phyloP scores from a whole-genome alignment of 2,329 filamentous ascomycete species.

The Monilinia vaccinii-corymbosi region DNA sequence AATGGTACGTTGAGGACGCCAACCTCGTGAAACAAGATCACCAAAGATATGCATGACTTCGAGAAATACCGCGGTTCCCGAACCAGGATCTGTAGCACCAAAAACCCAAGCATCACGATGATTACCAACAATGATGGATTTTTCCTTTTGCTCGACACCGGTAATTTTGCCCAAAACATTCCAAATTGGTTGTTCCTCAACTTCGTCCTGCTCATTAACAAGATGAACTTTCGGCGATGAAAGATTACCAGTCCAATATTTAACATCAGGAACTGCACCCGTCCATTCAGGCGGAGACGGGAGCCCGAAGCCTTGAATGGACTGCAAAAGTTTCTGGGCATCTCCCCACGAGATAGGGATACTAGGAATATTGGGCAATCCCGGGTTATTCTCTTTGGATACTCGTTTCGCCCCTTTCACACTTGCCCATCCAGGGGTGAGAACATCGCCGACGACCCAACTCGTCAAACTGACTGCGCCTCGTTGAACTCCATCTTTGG shows the following conservation, averaged over 20 bases:
- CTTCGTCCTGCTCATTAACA: constrained; percentile 79
- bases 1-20: constrained; percentile 88
- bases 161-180: constrained; percentile 80
- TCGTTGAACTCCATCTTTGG: constrained; percentile 72
- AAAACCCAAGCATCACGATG: constrained; percentile 91
- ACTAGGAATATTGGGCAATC: constrained; percentile 76
- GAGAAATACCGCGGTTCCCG: constrained; percentile 83
- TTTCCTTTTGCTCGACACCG: constrained; percentile 74
- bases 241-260: constrained; percentile 78
- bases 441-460: constrained; percentile 81
- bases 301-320: constrained; percentile 65
- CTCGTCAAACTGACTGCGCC: constrained; percentile 72
- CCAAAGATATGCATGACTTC: constrained; percentile 83
- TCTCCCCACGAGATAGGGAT: constrained; percentile 85
- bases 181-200: constrained; percentile 75
- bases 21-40: constrained; percentile 65
- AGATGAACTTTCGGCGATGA: constrained; percentile 71
- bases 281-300: constrained; percentile 62
- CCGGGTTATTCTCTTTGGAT: constrained; percentile 59
- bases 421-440: constrained; percentile 81
- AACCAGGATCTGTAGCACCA: constrained; percentile 76
- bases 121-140: constrained; percentile 83
- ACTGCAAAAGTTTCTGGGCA: constrained; percentile 68
- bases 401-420: constrained; percentile 56
- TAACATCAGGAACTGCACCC: constrained; percentile 66